Evolutionary conservation across 2,329 filamentous ascomycete genomes (phyloP).

Genomic region (Aphanoascus verrucosus): DNA sequence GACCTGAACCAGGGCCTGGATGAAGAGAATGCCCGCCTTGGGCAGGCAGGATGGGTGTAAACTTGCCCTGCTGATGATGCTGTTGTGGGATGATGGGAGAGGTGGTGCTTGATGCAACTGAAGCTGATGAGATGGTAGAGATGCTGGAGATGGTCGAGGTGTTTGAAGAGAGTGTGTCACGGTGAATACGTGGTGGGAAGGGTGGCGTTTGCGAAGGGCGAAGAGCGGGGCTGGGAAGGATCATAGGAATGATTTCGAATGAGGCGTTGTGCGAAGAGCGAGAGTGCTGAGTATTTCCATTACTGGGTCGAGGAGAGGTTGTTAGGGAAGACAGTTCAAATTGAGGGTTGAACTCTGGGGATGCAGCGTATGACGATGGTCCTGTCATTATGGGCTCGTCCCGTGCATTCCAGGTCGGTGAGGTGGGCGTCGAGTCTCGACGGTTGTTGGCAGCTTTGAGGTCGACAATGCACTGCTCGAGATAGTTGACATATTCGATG

Average conservation of each 20-base stretch:
- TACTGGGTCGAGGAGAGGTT: constrained; percentile 5
- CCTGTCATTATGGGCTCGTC: constrained; percentile 15
- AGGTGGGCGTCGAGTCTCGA: constrained; percentile 16
- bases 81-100: constrained; percentile 11
- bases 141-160: constrained; percentile 12
- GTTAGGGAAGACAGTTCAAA: constrained; percentile 13
- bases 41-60: constrained; percentile 13
- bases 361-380: constrained; percentile 27
- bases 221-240: constrained; percentile 30
- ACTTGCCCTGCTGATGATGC: constrained; percentile 2
- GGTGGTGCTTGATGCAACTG: constrained; percentile 11
- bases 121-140: constrained; percentile 14
- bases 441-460: constrained; percentile 49
- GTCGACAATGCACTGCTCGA: constrained; percentile 76
- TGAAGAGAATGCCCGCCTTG: constrained; percentile 13
- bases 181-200: constrained; percentile 5
- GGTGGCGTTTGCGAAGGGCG: constrained; percentile 13
- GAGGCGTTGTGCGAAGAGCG: constrained; percentile 12
- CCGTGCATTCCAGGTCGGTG: constrained; percentile 19
- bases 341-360: constrained; percentile 26
- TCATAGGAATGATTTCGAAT: constrained; percentile 24
- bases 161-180: constrained; percentile 7
- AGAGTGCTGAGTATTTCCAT: constrained; percentile 16
- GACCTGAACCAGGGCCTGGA: constrained; percentile 26
- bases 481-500: constrained; percentile 90